Evolutionary conservation across 208 protist genomes (phyloP).

Genomic region (Novymonas esmeraldas): DNA sequence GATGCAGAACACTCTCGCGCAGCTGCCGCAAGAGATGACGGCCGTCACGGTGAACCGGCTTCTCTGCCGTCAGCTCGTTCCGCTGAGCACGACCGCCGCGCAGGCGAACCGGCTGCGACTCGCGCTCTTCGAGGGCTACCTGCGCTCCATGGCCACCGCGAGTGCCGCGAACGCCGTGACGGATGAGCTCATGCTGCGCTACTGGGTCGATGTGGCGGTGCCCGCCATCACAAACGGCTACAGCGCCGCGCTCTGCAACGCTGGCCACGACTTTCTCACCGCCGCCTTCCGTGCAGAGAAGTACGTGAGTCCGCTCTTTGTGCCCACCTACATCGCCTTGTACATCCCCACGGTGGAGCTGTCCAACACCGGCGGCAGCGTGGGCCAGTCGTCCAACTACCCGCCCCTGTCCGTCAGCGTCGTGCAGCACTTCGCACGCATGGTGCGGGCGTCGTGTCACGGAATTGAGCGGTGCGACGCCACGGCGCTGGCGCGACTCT

Average conservation of each 20-base stretch:
- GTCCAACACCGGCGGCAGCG: neutral
- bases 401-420: constrained; percentile 51
- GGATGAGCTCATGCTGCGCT: constrained; percentile 55
- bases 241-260: constrained; percentile 48
- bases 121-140: constrained; percentile 68
- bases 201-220: constrained; percentile 69
- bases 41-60: constrained; percentile 28
- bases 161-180: constrained; percentile 57
- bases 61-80: constrained; percentile 25
- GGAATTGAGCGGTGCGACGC: constrained; percentile 65
- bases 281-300: constrained; percentile 62
- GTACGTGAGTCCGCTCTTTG: constrained; percentile 68
- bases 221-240: constrained; percentile 43
- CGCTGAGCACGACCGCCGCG: constrained; percentile 19
- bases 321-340: constrained; percentile 74
- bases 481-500: constrained; percentile 34
- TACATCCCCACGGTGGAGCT: constrained; percentile 43
- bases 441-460: constrained; percentile 53
- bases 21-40: constrained; percentile 46
- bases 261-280: constrained; percentile 72
- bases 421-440: constrained; percentile 67
- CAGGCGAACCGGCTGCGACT: constrained; percentile 53
- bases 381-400: constrained; percentile 27
- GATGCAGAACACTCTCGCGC: constrained; percentile 30
- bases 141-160: constrained; percentile 58